Conservation (phyloP, 2,329 filamentous ascomycete species). For the Cladophialophora exuberans region DNA sequence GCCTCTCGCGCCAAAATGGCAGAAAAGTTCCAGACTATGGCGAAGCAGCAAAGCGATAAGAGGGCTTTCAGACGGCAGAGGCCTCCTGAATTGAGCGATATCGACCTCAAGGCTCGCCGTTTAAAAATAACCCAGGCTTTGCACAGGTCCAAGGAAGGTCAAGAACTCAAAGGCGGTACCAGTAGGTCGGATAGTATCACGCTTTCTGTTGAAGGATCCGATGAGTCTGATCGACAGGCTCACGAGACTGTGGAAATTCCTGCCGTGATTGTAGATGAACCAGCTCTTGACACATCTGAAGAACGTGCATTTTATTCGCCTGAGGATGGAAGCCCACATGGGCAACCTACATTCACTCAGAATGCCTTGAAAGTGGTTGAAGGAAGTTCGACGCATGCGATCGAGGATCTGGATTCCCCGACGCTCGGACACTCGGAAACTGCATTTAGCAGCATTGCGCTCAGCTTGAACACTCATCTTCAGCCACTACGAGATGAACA, state of each 20-base stretch:
- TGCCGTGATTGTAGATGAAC: slow-evolving; percentile 26
- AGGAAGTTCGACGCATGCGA: slow-evolving; percentile 3
- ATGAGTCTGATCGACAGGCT: slow-evolving; percentile 2
- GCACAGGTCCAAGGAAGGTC: slow-evolving; percentile 56
- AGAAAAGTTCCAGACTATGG: slow-evolving; percentile 56
- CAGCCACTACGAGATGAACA: slow-evolving; percentile 13
- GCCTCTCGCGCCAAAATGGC: slow-evolving; percentile 68
- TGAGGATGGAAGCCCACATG: slow-evolving; percentile 14
- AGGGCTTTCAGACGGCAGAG: slow-evolving; percentile 44
- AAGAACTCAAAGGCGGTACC: slow-evolving; percentile 23
- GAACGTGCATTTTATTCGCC: slow-evolving; percentile 23
- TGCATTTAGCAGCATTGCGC: slow-evolving; percentile 19
- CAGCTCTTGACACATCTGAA: slow-evolving; percentile 16
- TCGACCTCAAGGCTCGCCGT: slow-evolving; percentile 82
- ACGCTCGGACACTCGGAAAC: slow-evolving; percentile 48
- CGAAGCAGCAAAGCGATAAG: slow-evolving; percentile 42
- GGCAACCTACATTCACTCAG: slow-evolving; percentile 34
- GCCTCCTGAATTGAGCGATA: slow-evolving; percentile 69
- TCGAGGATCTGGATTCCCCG: slow-evolving; percentile 46
- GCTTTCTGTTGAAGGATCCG: slow-evolving; percentile 22
- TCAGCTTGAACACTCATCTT: slow-evolving; percentile 29
- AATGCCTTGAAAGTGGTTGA: slow-evolving; percentile 32
- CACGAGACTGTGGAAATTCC: slow-evolving; percentile 21
- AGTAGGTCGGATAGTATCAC: slow-evolving; percentile 21
- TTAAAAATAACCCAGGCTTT: slow-evolving; percentile 84